These are phyloP conservation scores for Hanseniaspora mollemarum DNA, from an alignment of 805 yeast genomes.

Conservation along the genomic window DNA sequence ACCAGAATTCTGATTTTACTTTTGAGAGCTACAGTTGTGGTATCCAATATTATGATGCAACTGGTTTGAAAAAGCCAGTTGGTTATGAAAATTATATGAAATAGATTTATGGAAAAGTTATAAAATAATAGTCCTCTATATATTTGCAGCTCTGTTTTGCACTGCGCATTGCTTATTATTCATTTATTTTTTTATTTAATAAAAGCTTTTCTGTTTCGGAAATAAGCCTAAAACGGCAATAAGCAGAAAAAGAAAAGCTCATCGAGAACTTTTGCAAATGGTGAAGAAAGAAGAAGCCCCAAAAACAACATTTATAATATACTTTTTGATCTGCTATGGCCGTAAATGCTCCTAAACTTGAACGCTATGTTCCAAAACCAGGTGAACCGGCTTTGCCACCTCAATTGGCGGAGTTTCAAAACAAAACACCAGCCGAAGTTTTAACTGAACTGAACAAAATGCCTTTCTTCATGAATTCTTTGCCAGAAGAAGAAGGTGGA, in stretches of 20 bases:
- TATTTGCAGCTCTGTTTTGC: neutral
- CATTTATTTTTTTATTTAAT: neutral
- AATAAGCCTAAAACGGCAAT: neutral
- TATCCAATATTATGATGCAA: constrained; percentile 43
- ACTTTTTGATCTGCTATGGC: neutral
- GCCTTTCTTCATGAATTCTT: constrained; percentile 88
- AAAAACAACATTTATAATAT: no score
- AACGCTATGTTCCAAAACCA: constrained; percentile 35
- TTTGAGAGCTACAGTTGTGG: constrained; percentile 63
- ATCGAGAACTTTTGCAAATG: no score
- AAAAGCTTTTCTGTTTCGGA: neutral
- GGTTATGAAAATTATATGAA: constrained; percentile 42
- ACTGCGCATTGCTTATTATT: neutral
- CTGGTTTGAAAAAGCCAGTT: constrained; percentile 42
- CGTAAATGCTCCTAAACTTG: constrained; percentile 28
- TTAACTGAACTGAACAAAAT: constrained; percentile 65
- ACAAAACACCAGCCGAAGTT: constrained; percentile 64
- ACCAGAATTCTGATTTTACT: constrained; percentile 60
- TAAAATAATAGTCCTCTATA: neutral
- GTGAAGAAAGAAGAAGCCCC: no score
- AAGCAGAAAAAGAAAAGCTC: neutral
- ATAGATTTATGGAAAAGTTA: neutral
- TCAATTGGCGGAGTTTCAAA: constrained; percentile 51
- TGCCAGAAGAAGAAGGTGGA: constrained; percentile 62
- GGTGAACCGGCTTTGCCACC: constrained; percentile 72